phyloP scores from a whole-genome alignment of 2,329 filamentous ascomycete species.

The Ophiosphaerella korrae region DNA sequence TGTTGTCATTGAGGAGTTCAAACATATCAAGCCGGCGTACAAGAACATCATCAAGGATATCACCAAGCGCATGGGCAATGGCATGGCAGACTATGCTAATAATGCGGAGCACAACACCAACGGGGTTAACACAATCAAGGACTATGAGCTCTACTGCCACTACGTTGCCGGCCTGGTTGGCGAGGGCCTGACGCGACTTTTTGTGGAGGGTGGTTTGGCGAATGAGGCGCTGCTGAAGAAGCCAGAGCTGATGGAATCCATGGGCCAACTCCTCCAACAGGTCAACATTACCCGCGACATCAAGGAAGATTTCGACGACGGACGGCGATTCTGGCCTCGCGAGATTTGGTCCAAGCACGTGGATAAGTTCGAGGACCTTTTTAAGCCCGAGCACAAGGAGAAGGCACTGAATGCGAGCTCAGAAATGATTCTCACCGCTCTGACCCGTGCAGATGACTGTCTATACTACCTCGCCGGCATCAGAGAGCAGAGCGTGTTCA shows the following conservation, averaged over 20 bases:
- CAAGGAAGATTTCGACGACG: conserved; percentile 85
- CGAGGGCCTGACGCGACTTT: conserved; percentile 87
- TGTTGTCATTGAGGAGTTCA: conserved; percentile 82
- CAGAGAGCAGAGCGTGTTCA: conserved; percentile 96
- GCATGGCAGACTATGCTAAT: conserved; percentile 94
- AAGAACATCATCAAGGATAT: conserved; percentile 89
- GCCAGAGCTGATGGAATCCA: conserved; percentile 84
- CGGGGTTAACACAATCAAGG: conserved; percentile 79
- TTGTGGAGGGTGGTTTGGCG: conserved; percentile 83
- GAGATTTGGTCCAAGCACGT: conserved; percentile 98
- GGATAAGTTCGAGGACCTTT: conserved; percentile 85
- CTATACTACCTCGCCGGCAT: conserved; percentile 97
- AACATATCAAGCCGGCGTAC: conserved; percentile 85
- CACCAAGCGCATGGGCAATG: conserved; percentile 92
- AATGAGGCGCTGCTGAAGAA: conserved; percentile 82
- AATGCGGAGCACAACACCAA: conserved; percentile 81
- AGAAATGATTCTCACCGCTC: conserved; percentile 90
- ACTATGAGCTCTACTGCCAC: conserved; percentile 97
- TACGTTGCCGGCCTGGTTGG: conserved; percentile 99
- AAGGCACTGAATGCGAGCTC: conserved; percentile 84
- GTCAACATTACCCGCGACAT: conserved; percentile 98
- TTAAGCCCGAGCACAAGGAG: conserved; percentile 77
- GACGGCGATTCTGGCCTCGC: conserved; percentile 89
- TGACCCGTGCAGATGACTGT: conserved; percentile 87
- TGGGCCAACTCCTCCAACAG: conserved; percentile 97